A percentile compares a stretch with the other conserved stretches of the same genome.
Evolutionary conservation across 2,329 filamentous ascomycete genomes (phyloP).

Genomic region (Aspergillus brunneoviolaceus): DNA sequence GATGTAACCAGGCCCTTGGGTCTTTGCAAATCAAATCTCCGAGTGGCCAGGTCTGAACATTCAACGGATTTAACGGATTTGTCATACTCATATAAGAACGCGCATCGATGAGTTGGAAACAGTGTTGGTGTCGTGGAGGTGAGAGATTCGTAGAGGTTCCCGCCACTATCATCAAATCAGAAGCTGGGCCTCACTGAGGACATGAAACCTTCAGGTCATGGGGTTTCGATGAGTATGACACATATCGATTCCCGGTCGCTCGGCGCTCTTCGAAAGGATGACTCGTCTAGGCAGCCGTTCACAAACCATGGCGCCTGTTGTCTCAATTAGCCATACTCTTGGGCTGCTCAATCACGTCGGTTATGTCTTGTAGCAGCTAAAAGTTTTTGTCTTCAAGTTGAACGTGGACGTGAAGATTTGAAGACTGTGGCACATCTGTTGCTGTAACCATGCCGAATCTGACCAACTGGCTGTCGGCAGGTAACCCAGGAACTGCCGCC

Average conservation of each 20-base stretch:
- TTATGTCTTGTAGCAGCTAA: not conserved
- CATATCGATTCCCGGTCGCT: not conserved
- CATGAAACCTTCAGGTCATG: not conserved
- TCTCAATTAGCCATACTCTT: constrained; percentile 2
- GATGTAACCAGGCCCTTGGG: constrained; percentile 17
- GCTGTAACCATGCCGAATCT: not conserved
- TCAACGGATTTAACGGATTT: not conserved
- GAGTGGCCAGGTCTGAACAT: not conserved
- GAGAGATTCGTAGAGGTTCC: not conserved
- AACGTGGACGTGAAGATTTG: not conserved
- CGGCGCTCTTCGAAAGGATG: not conserved
- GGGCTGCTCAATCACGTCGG: constrained; percentile 3
- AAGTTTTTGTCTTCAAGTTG: not conserved
- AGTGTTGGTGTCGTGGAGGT: not conserved
- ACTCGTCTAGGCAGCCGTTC: constrained; percentile 11
- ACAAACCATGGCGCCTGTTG: constrained; percentile 18
- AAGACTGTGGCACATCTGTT: not conserved
- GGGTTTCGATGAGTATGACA: not conserved
- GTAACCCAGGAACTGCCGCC: not conserved
- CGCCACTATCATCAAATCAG: not conserved
- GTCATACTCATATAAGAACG: not conserved
- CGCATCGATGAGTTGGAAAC: not conserved
- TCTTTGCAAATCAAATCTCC: not conserved
- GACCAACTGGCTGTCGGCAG: not conserved
- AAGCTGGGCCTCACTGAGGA: not conserved